Evolutionary conservation across 768 basidiomycete species (phyloP).

Genomic region (Tremella fuciformis): DNA sequence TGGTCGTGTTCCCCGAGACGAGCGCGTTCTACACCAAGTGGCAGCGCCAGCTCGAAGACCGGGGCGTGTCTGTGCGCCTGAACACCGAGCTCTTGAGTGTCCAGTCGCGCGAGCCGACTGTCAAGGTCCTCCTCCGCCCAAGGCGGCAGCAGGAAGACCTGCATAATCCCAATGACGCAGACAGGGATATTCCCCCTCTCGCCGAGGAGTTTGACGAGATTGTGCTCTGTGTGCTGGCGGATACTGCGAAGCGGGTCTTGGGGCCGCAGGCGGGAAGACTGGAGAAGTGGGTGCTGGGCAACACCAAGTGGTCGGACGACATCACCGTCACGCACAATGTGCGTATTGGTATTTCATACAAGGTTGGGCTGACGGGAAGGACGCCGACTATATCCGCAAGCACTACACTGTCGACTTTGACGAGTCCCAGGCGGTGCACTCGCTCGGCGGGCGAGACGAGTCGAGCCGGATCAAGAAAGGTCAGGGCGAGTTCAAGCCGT

Average conservation of each 20-base stretch:
- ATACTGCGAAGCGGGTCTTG: conserved; percentile 55
- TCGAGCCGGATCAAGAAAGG: conserved; percentile 44
- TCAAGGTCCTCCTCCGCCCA: conserved; percentile 46
- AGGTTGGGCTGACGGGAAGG: conserved; percentile 19
- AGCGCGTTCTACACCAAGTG: conserved; percentile 53
- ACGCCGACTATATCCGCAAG: conserved; percentile 53
- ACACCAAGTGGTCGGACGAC: conserved; percentile 56
- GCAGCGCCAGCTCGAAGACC: conserved; percentile 48
- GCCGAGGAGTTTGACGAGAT: conserved; percentile 56
- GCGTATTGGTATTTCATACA: conserved; percentile 7
- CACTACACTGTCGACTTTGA: conserved; percentile 52
- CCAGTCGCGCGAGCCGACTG: conserved; percentile 43
- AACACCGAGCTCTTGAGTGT: conserved; percentile 51
- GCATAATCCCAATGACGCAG: conserved; percentile 51
- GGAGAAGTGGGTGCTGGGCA: conserved; percentile 55
- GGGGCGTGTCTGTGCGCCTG: conserved; percentile 52
- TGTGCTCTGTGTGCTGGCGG: conserved; percentile 56
- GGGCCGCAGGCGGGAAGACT: conserved; percentile 53
- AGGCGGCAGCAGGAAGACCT: conserved; percentile 49
- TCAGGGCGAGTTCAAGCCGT: conserved; percentile 52
- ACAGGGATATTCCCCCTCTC: conserved; percentile 49
- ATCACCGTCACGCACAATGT: conserved; percentile 58
- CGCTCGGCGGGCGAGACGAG: conserved; percentile 52
- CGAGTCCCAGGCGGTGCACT: conserved; percentile 37
- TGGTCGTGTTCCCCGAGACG: conserved; percentile 55